These are phyloP conservation scores for Aethionema arabicum DNA, from an alignment of 345 rosid genomes.

Conservation along the genomic window DNA sequence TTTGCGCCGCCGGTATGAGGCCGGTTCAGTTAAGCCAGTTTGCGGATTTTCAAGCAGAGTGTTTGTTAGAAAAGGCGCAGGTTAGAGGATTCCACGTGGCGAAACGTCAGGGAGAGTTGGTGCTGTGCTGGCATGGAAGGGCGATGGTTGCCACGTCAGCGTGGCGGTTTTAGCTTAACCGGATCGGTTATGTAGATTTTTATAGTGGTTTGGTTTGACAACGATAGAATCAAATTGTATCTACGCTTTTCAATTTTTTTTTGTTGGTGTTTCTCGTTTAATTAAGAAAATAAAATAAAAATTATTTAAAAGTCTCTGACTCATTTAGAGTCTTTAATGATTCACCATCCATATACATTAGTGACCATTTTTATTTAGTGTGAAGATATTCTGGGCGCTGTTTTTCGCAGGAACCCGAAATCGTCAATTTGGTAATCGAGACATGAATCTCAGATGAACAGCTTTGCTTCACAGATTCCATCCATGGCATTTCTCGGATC, in stretches of 20 bases:
- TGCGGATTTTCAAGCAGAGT: constrained; percentile 84
- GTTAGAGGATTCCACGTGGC: constrained; percentile 91
- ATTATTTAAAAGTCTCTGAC: not conserved
- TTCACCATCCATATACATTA: constrained; percentile 1
- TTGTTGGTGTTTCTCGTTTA: constrained; percentile 13
- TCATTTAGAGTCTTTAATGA: constrained; percentile 5
- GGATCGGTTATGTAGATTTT: constrained; percentile 17
- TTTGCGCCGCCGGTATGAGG: constrained; percentile 78
- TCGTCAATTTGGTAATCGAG: constrained; percentile 2
- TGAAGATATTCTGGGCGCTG: not conserved
- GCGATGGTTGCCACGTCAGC: constrained; percentile 85
- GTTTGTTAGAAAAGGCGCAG: constrained; percentile 66
- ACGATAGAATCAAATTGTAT: constrained; percentile 15
- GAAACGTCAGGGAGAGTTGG: constrained; percentile 76
- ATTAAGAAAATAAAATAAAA: constrained; percentile 17
- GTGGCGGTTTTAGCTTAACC: constrained; percentile 58
- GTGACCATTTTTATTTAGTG: constrained; percentile 3
- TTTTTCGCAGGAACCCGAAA: not conserved
- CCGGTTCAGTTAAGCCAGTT: constrained; percentile 71
- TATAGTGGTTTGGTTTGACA: constrained; percentile 14
- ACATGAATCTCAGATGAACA: constrained; percentile 24
- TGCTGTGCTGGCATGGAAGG: constrained; percentile 89
- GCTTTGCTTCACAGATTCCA: constrained; percentile 34
- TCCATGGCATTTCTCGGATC: constrained; percentile 52
- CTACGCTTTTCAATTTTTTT: constrained; percentile 9